Evolutionary conservation across 805 yeast species (phyloP), one percentile per base, ranked within the genome.

Genomic region (Metschnikowia lochheadii): DNA sequence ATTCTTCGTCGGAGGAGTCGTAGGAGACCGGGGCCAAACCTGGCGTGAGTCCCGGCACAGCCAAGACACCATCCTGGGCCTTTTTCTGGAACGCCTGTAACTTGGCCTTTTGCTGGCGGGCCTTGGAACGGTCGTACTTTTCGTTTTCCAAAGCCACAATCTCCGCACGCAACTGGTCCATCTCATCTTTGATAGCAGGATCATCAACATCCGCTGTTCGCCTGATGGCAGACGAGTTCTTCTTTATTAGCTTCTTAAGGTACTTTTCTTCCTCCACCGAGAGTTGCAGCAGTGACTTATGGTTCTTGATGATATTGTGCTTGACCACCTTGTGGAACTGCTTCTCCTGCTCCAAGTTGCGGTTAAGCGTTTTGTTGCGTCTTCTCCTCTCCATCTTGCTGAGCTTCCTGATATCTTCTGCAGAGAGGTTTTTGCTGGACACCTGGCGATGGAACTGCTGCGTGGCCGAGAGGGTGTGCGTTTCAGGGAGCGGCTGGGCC

Each of bases 11-110:
- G 15, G 63, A 58, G 33, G 63, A 65, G 44, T 63, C 61, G 44
- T 55, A 72, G 34, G 83, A 91, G 21, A 87, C 90, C 32, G 94
- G 94, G 1, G 94, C 95, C 66, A 87, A 76, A 54, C 95, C 95
- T 0, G 94, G 95, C 0, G 95, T 87, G 49, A 87, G 73, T 26
- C 94, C 92, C 38, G 87, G 79, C 53, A 69, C 68, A 3, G 79
- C 65, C 54, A 77, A 66, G 35, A 63, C 58, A 18, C 81, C 82
- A 46, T 69, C 67, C 50, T 73, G 64, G 47, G 77, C 64, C 60
- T 75, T 76, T 31, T 68, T 64, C 44, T 72, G 66, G 52, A 68
- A 67, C 7, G 63, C 65, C 33, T 57, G 52, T 50, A 53, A 52
- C 41, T 58, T 55, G 46, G 58, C 59, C 37, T 54, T 50, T 23